Conservation (phyloP, 768 basidiomycete genomes). For the Cytidiella melzeri region DNA sequence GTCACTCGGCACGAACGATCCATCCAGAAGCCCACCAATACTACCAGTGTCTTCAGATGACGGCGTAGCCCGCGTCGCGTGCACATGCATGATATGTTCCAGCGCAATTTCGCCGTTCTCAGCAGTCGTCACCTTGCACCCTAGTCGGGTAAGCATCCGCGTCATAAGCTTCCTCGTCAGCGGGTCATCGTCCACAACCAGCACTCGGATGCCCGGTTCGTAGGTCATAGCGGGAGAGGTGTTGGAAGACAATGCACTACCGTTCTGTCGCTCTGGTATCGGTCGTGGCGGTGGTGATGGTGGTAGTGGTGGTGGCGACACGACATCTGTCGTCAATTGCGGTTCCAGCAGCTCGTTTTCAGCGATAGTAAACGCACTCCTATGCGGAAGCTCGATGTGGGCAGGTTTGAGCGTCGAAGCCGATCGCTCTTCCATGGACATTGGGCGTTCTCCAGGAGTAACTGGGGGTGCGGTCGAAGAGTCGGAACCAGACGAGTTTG, state of each 20-base stretch:
- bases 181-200: conserved; percentile 81
- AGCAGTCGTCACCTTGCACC: conserved; percentile 72
- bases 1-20: conserved; percentile 8
- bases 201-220: conserved; percentile 52
- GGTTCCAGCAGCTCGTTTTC: conserved; percentile 1
- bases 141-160: conserved; percentile 69
- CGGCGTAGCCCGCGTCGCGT: conserved; percentile 16
- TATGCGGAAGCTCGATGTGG: conserved; percentile 19
- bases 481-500: conserved; percentile 5
- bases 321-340: too few relatives aligned
- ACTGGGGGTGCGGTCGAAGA: conserved; percentile 7
- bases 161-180: conserved; percentile 79
- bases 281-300: conserved; percentile 9
- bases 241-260: conserved; percentile 7
- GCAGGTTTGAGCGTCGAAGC: conserved; percentile 13
- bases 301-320: conserved; percentile 3
- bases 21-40: conserved; percentile 20
- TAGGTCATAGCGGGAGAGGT: conserved; percentile 19
- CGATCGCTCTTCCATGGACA: conserved; percentile 6
- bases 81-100: conserved; percentile 54
- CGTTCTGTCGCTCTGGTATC: background rate
- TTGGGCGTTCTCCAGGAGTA: conserved; percentile 8
- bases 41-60: conserved; percentile 30
- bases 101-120: conserved; percentile 81
- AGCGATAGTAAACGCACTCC: conserved; percentile 13